Percentiles rank a stretch among this genome's conserved stretches.
Conservation (phyloP, 306 rosid species). For the Dryas drummondii region DNA sequence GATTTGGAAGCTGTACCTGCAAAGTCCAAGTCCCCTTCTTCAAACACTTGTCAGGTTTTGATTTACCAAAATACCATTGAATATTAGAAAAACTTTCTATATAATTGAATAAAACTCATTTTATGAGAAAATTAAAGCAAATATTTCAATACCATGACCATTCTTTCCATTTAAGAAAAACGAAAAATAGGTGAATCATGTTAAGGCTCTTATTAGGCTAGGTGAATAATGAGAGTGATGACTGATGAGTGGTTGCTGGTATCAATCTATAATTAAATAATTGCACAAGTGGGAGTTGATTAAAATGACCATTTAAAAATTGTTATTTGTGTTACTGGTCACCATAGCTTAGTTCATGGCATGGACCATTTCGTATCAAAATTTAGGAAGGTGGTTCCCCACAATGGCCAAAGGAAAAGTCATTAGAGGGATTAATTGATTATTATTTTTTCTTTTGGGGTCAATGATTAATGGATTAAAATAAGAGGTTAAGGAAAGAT, state of each 20-base stretch:
- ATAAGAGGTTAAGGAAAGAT: no score
- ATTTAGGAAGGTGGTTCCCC: neutral
- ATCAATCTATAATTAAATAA: neutral
- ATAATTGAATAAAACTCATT: no score
- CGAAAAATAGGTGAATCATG: neutral
- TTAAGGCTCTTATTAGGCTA: neutral
- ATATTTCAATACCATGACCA: neutral
- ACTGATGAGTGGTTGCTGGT: conserved; percentile 1
- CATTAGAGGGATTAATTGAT: neutral
- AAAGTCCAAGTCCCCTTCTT: neutral
- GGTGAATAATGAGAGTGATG: neutral
- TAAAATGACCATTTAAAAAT: neutral
- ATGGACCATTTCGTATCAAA: neutral
- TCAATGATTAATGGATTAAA: no score
- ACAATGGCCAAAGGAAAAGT: neutral
- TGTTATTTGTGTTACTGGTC: neutral
- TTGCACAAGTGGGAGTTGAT: neutral
- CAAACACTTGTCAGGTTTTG: neutral
- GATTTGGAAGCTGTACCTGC: neutral
- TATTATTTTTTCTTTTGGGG: no score
- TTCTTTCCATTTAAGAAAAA: neutral
- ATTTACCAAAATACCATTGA: conserved; percentile 2
- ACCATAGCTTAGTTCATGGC: neutral
- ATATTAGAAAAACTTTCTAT: no score
- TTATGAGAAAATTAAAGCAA: neutral